Base-by-base conservation (phyloP, 2,329 filamentous ascomycete species). In the Tolypocladium ovalisporum region DNA sequence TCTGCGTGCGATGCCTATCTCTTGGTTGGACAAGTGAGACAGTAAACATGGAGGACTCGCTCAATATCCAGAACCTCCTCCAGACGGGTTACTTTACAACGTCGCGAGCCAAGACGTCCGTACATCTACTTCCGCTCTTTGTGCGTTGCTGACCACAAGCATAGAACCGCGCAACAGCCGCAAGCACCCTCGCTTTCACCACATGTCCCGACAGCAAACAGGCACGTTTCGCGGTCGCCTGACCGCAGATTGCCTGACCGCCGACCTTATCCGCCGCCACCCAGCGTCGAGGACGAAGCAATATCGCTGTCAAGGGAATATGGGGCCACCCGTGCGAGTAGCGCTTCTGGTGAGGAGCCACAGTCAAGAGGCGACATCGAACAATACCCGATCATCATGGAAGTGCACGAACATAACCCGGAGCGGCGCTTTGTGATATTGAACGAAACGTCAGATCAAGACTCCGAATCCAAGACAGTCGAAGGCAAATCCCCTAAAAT, bases 201-300 rank as follows among this genome's bases (percentile, higher is more conserved):
- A 27, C 55, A 59, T 34, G 59, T 59, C 19, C 54, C 60, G 9
- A 52, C 58, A 3, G 22, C 54, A n/a, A 55, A 54, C 47, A 54
- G 44, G 9, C 32, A 52, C 40, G 44, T 52, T 9, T 53, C 57
- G 36, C 58, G 58, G 27, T 57, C 54, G n/a, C 59, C 57, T 40
- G 51, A 53, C 34, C 52, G 58, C 35, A 53, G 52, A 27, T 52
- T 56, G 29, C 54, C 47, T 19, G 40, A 49, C 27, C 40, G 54
- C 66, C 70, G 61, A 56, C 65, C 68, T 59, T 78, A 75, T 66
- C 84, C 86, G 7, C 87, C 86, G 1, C 76, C 77, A 22, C 85
- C 87, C 4, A 84, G 71, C 39, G 86, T 87, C 53, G 88, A 92
- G 68, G 87, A 91, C 66, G 88, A 90, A 68, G 73, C 68, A 19